Evolutionary conservation across 257 asterid species (phyloP), one percentile per base, ranked within the genome.

Genomic region (Agastache rugosa): DNA sequence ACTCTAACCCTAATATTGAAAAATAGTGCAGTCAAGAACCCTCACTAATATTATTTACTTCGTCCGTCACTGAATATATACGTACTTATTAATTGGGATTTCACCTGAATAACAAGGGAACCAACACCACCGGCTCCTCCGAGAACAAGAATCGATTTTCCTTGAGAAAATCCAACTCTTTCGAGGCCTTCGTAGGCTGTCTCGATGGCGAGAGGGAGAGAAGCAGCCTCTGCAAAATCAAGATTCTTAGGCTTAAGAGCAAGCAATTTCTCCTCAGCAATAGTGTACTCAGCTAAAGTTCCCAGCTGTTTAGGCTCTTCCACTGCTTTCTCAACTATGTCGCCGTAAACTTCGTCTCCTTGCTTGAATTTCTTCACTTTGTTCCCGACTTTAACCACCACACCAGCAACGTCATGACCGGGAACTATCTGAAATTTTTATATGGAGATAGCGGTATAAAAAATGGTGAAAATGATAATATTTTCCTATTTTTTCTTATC

Each of bases 71-170:
- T 29, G 3, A 29, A 29, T 29, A 29, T 29, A 29, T n/a, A n/a
- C n/a, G n/a, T n/a, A 29, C 34, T 29, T 3, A 29, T 29, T n/a
- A n/a, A n/a, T n/a, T n/a, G n/a, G n/a, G 41, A 1, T 35, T 35
- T 35, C 41, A 35, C 66, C 98, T 91, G 98, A 77, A 93, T 93
- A 37, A 87, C 91, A 0, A 85, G 84, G 64, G 97, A 82, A 60
- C 98, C 98, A 74, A 93, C 98, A 6, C 98, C 97, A 11, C 98
- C 98, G 15, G 97, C 98, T 4, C 98, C 97, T 3, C 98, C 98
- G 39, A 91, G 87, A 41, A 93, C 96, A 22, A 93, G 98, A 34
- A 93, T 44, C 2, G 98, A 88, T 80, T 89, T 80, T 0, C 97
- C 96, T 44, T 86, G 61, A 3, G 93, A 87, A 47, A 93, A 89